These are phyloP conservation scores for Lyophyllum semitale DNA, from an alignment of 768 basidiomycete species.

Conservation along the genomic window DNA sequence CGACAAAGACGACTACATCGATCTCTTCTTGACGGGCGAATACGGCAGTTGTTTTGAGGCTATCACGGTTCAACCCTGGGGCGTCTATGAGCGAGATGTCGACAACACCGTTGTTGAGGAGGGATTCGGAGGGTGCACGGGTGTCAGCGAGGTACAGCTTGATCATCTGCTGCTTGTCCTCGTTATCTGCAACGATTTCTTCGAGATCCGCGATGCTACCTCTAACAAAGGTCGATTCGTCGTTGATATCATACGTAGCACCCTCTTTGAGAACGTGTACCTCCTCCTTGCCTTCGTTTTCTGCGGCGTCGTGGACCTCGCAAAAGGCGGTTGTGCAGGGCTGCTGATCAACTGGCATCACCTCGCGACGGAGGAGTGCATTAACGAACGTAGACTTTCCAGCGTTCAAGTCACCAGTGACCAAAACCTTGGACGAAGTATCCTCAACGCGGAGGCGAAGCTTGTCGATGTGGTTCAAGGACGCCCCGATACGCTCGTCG, in stretches of 20 bases:
- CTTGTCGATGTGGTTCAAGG: conserved; percentile 79
- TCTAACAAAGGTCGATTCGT: conserved; percentile 77
- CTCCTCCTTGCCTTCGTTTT: conserved; percentile 80
- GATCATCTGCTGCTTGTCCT: conserved; percentile 70
- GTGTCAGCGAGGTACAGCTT: conserved; percentile 90
- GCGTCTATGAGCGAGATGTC: conserved; percentile 99
- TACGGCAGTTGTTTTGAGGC: conserved; percentile 89
- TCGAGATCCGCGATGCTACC: conserved; percentile 73
- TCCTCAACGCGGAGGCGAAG: conserved; percentile 88
- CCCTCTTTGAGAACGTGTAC: conserved; percentile 80
- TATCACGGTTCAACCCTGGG: conserved; percentile 95
- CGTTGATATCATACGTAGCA: conserved; percentile 62
- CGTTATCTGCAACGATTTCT: conserved; percentile 74
- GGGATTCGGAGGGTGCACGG: conserved; percentile 75
- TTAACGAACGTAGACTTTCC: conserved; percentile 99
- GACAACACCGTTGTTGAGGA: conserved; percentile 93
- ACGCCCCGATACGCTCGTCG: conserved; percentile 77
- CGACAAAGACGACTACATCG: conserved; percentile 97
- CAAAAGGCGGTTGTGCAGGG: conserved; percentile 97
- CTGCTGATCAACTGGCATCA: conserved; percentile 98
- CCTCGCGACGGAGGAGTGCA: conserved; percentile 83
- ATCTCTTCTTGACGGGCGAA: conserved; percentile 98
- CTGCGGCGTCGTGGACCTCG: conserved; percentile 90
- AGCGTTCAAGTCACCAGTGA: conserved; percentile 97
- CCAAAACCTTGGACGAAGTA: conserved; percentile 92